A percentile compares a stretch with the other conserved stretches of the same genome.
These are phyloP conservation scores for Arctostaphylos glauca DNA, from an alignment of 148 eudicot species.

Conservation along the genomic window DNA sequence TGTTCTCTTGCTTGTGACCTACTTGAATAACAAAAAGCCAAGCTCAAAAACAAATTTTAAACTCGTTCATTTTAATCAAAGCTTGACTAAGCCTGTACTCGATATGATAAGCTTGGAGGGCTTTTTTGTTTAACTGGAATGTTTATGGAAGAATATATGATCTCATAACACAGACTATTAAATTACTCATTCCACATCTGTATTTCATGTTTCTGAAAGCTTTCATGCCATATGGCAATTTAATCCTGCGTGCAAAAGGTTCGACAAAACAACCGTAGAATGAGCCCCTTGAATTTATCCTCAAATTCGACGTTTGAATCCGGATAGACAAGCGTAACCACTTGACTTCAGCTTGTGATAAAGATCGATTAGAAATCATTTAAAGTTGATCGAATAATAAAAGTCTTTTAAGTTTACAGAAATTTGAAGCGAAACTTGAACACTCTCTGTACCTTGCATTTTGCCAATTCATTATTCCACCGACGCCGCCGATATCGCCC, in stretches of 20 bases:
- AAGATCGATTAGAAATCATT: neutral
- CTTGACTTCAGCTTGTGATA: neutral
- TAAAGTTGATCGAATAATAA: neutral
- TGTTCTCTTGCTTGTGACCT: neutral
- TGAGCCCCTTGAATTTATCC: neutral
- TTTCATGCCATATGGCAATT: neutral
- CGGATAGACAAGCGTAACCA: neutral
- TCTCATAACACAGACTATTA: neutral
- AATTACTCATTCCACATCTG: neutral
- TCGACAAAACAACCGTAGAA: neutral
- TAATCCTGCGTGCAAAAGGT: neutral
- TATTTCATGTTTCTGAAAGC: neutral
- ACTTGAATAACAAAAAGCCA: neutral
- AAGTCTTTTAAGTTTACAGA: neutral
- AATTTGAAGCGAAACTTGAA: neutral
- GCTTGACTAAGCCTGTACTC: neutral
- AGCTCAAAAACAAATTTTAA: neutral
- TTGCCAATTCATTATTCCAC: conserved; percentile 38
- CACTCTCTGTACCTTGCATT: conserved; percentile 39
- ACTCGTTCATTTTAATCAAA: neutral
- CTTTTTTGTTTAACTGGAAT: neutral
- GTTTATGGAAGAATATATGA: neutral
- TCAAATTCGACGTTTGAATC: neutral
- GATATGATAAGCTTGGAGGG: neutral
- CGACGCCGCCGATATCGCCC: conserved; percentile 16